Percentiles rank a stretch among this genome's conserved stretches.
Evolutionary conservation across 1,284 basidiomycete genomes (phyloP).

Genomic region (Papiliotrema fonsecae): DNA sequence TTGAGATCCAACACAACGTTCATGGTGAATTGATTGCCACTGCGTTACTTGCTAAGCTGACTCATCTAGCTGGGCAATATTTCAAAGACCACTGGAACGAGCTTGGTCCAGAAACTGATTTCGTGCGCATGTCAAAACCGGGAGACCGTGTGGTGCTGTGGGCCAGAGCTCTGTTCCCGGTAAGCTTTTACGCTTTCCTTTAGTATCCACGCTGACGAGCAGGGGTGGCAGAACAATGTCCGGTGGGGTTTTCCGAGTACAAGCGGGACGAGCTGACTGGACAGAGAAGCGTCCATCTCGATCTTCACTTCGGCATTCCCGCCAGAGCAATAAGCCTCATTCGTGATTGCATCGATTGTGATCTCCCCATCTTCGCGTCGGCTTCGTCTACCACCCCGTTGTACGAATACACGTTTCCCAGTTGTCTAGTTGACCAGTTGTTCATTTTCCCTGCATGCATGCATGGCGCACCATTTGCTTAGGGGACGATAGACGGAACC

Average conservation of each 20-base stretch:
- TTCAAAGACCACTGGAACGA: slow-evolving; percentile 28
- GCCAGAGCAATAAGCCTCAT: not conserved
- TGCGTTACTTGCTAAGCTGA: not conserved
- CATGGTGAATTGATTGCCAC: slow-evolving; percentile 24
- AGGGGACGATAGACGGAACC: not conserved
- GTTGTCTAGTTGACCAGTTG: no score
- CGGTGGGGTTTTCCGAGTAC: slow-evolving; percentile 9
- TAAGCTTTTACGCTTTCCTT: slow-evolving; percentile 8
- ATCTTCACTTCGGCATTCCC: slow-evolving; percentile 2
- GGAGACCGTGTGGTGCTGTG: slow-evolving; percentile 41
- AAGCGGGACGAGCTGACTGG: not conserved
- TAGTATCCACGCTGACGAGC: not conserved
- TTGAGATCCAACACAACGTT: slow-evolving; percentile 33
- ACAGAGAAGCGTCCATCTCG: not conserved
- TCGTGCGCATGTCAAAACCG: slow-evolving; percentile 18
- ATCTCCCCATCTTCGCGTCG: not conserved
- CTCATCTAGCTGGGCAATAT: slow-evolving; percentile 37
- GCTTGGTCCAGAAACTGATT: slow-evolving; percentile 19
- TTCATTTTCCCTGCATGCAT: no score
- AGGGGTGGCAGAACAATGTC: slow-evolving; percentile 36
- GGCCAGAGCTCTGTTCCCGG: slow-evolving; percentile 36
- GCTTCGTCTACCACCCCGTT: not conserved
- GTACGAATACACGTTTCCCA: no score
- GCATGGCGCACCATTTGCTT: not conserved
- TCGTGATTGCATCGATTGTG: not conserved